phyloP scores from a whole-genome alignment of 2,329 filamentous ascomycete species.

The Trichoderma aggressivum region DNA sequence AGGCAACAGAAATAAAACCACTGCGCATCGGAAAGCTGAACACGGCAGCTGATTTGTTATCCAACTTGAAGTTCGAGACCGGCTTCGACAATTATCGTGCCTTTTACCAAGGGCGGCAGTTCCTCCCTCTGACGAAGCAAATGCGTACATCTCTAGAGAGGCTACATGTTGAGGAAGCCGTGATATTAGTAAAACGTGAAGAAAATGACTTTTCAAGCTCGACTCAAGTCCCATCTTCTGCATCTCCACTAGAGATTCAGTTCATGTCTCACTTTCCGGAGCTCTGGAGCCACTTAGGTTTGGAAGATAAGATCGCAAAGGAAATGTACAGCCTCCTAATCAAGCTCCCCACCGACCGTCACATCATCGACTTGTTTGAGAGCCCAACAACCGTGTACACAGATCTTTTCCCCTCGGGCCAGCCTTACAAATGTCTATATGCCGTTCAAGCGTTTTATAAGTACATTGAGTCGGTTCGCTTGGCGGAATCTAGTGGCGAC shows the following conservation, averaged over 20 bases:
- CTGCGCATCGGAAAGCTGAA: conserved; percentile 68
- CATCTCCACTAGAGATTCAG: conserved; percentile 68
- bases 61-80: conserved; percentile 63
- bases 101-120: conserved; percentile 65
- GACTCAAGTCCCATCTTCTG: conserved; percentile 47
- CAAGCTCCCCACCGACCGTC: conserved; percentile 65
- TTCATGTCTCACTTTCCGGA: conserved; percentile 80
- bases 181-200: conserved; percentile 64
- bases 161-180: conserved; percentile 60
- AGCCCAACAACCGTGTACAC: conserved; percentile 49
- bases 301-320: conserved; percentile 65
- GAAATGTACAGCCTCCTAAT: conserved; percentile 72
- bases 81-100: conserved; percentile 73
- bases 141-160: conserved; percentile 63
- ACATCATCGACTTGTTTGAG: conserved; percentile 58
- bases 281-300: conserved; percentile 74
- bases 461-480: conserved; percentile 51
- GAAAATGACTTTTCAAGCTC: conserved; percentile 44
- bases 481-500: conserved; percentile 18
- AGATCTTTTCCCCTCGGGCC: conserved; percentile 64
- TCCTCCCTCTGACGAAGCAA: conserved; percentile 58
- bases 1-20: conserved; percentile 57
- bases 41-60: conserved; percentile 66
- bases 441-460: conserved; percentile 64
- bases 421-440: conserved; percentile 72